phyloP scores from a whole-genome alignment of 805 yeast species.

The Yamadazyma scolyti region DNA sequence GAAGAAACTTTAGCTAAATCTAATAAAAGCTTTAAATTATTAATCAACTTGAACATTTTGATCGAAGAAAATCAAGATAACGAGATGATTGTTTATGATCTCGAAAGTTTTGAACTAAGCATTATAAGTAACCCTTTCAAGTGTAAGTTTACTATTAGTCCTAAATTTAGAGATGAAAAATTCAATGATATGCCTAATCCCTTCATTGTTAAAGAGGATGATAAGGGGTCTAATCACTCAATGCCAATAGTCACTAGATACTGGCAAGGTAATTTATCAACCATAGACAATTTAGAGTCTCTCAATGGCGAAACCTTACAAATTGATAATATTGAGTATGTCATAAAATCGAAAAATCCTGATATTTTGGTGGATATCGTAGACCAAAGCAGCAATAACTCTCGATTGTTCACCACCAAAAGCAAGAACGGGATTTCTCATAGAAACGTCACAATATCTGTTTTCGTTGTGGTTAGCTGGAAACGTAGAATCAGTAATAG shows the following conservation, averaged over 20 bases:
- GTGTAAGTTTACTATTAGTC: conserved; percentile 19
- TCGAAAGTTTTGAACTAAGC: conserved; percentile 16
- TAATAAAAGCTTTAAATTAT: conserved; percentile 7
- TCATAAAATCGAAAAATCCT: conserved; percentile 21
- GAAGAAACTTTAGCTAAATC: conserved; percentile 10
- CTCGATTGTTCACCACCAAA: conserved; percentile 27
- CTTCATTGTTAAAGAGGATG: conserved; percentile 21
- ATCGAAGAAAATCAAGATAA: conserved; percentile 17
- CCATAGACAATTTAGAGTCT: conserved; percentile 4
- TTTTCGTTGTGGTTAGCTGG: conserved; percentile 28
- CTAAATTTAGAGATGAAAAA: conserved; percentile 21
- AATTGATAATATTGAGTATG: conserved; percentile 5
- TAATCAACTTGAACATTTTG: conserved; percentile 21
- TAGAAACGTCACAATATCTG: conserved; percentile 31
- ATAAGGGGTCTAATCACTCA: conserved; percentile 16
- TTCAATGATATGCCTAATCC: conserved; percentile 35
- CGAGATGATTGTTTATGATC: conserved; percentile 17
- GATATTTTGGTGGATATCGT: conserved; percentile 21
- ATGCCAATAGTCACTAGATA: conserved; percentile 30
- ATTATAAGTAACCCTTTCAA: conserved; percentile 23
- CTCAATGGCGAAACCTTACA: conserved; percentile 3
- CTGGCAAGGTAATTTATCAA: conserved; percentile 22
- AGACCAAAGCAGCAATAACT: neutral
- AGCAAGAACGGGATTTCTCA: conserved; percentile 37
- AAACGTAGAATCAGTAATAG: conserved; percentile 18